Percentiles rank a stretch among this genome's conserved stretches.
Evolutionary conservation across 257 asterid genomes (phyloP).

Genomic region (Mitragyna speciosa): DNA sequence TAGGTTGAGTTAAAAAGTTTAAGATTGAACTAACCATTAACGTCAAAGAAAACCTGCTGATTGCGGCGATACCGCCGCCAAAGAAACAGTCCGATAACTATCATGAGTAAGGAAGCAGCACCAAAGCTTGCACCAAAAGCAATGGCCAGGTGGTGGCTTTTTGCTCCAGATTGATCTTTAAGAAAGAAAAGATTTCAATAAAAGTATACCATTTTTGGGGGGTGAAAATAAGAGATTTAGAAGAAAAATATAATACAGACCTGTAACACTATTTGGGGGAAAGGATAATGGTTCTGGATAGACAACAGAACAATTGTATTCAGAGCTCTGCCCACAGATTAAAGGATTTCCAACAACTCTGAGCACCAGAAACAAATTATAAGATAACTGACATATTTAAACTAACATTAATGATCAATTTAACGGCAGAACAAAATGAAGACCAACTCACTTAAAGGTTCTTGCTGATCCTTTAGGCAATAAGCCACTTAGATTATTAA

Average conservation of each 20-base stretch:
- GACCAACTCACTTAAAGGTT: slow-evolving; percentile 68
- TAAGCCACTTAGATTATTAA: slow-evolving; percentile 46
- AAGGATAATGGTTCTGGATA: slow-evolving; percentile 83
- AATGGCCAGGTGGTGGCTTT: slow-evolving; percentile 58
- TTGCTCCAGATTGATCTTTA: slow-evolving; percentile 50
- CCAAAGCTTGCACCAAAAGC: slow-evolving; percentile 71
- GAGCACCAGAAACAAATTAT: slow-evolving; percentile 30
- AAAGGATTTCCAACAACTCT: slow-evolving; percentile 85
- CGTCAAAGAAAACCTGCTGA: slow-evolving; percentile 94
- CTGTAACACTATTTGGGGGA: slow-evolving; percentile 61
- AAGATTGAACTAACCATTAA: slow-evolving; percentile 56
- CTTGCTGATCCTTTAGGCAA: slow-evolving; percentile 41
- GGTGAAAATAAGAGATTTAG: not conserved
- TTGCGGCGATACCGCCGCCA: slow-evolving; percentile 84
- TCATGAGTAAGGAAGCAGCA: slow-evolving; percentile 47
- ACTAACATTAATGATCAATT: not conserved
- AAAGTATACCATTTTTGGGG: not conserved
- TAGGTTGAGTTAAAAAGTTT: not conserved
- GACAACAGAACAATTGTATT: slow-evolving; percentile 66
- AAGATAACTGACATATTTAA: slow-evolving; percentile 11
- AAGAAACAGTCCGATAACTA: slow-evolving; percentile 49
- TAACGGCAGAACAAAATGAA: not conserved
- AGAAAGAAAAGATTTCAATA: slow-evolving; percentile 10
- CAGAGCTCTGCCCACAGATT: slow-evolving; percentile 67
- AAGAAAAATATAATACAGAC: slow-evolving; percentile 25